Percentiles rank a stretch among this genome's conserved stretches.
Evolutionary conservation across 768 basidiomycete genomes (phyloP).

Genomic region (Agaricus subrufescens): DNA sequence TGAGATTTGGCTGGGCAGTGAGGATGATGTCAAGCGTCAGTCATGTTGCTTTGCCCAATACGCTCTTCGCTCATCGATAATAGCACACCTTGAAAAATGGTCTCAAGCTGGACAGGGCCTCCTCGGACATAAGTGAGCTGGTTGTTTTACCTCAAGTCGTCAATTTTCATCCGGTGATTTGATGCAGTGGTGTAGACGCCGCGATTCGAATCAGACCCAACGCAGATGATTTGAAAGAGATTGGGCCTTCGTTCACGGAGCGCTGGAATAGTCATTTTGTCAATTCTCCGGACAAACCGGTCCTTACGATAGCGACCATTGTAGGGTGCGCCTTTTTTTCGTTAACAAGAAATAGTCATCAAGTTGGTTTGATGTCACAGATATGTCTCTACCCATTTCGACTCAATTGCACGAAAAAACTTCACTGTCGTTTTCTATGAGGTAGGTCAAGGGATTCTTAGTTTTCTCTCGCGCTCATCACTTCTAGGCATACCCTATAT

Average conservation of each 20-base stretch:
- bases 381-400: conserved; percentile 13
- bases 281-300: conserved; percentile 50
- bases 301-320: conserved; percentile 35
- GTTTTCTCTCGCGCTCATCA: neutral
- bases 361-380: conserved; percentile 11
- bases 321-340: conserved; percentile 29
- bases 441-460: neutral
- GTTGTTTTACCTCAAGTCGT: neutral
- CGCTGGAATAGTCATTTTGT: conserved; percentile 49
- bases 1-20: conserved; percentile 33
- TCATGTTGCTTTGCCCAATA: neutral
- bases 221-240: conserved; percentile 38
- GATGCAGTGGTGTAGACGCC: conserved; percentile 44
- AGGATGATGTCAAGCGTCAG: conserved; percentile 37
- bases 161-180: neutral
- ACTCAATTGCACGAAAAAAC: conserved; percentile 14
- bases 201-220: conserved; percentile 55
- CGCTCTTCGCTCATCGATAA: neutral
- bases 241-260: conserved; percentile 43
- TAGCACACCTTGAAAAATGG: conserved; percentile 24
- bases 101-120: conserved; percentile 35
- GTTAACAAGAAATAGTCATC: neutral
- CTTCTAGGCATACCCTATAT: conserved; percentile 31
- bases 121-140: conserved; percentile 50
- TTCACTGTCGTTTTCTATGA: conserved; percentile 17